Evolutionary conservation across 176 grass and related monocot genomes (phyloP), one percentile per base, ranked within the genome.

Genomic region (Eragrostis nindensis): DNA sequence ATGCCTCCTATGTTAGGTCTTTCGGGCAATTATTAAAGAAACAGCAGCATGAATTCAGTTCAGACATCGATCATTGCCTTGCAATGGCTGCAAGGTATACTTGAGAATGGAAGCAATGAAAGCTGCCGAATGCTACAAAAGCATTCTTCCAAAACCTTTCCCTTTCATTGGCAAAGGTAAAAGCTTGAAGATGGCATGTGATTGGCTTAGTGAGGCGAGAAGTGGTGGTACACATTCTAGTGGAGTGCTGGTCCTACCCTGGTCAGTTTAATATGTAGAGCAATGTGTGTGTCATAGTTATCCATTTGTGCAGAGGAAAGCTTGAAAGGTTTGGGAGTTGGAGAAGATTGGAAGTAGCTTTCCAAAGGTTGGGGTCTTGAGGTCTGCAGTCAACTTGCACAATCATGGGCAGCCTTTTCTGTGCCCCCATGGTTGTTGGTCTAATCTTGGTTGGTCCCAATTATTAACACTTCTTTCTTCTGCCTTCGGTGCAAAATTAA

Each of bases 351-450:
- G 44, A 63, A 72, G 71, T 50, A 62, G 71, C 78, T 82, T 82
- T 87, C 43, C 36, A 67, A 57, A 66, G 27, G 63, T 22, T 68
- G 53, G 62, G 83, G 44, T 56, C 61, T 45, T 48, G 53, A 15
- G 32, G 43, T 57, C 11, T 55, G 15, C 13, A 11, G 38, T 62
- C 40, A 47, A 56, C 14, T 40, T 71, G 25, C 55, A 57, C 68
- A 79, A 80, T 80, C 69, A 56, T 86, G 60, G 12, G 21, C 60
- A 74, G 15, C 50, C 70, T 75, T 78, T 84, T 67, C 29, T 19
- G n/a, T 80, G 21, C 50, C 41, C 18, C 39, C 49, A 46, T 74
- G 19, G 11, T 68, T 68, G 27, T 39, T 74, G 84, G 84, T 74
- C 77, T 75, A 68, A 75, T 86, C 61, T 74, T 68, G 39, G 59